Conservation (phyloP, 495 filamentous ascomycete genomes). For the Sporormia fimetaria region DNA sequence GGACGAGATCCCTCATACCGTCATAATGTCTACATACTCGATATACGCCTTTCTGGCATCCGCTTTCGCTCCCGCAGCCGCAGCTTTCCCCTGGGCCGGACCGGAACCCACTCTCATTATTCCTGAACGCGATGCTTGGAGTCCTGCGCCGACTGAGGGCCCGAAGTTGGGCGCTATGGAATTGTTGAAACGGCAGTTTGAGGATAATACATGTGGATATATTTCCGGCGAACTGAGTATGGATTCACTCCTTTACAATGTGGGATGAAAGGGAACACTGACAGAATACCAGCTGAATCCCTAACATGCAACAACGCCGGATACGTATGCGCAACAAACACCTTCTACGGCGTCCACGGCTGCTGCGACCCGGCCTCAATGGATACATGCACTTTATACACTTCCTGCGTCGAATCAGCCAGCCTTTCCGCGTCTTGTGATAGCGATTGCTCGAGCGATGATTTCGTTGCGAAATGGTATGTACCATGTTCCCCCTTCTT, state of each 20-base stretch:
- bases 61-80: constrained; percentile 15
- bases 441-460: constrained; percentile 13
- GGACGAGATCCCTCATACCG: no score
- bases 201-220: constrained; percentile 21
- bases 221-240: constrained; percentile 11
- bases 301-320: constrained; percentile 9
- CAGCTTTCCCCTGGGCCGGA: constrained; percentile 18
- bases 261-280: neutral
- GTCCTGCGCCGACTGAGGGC: constrained; percentile 18
- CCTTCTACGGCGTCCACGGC: constrained; percentile 20
- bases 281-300: constrained; percentile 1
- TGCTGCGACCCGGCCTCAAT: constrained; percentile 18
- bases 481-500: no score
- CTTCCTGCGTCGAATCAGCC: constrained; percentile 20
- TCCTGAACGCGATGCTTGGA: constrained; percentile 17
- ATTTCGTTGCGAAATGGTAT: constrained; percentile 21
- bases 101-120: constrained; percentile 18
- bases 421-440: constrained; percentile 16
- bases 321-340: constrained; percentile 22
- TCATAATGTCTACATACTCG: constrained; percentile 16
- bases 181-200: constrained; percentile 15
- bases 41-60: constrained; percentile 23
- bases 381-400: constrained; percentile 12
- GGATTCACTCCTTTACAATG: neutral
- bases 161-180: constrained; percentile 13